Percentiles rank a stretch among this genome's conserved stretches.
phyloP scores from a whole-genome alignment of 345 rosid species.

The Eucalyptus regnans region DNA sequence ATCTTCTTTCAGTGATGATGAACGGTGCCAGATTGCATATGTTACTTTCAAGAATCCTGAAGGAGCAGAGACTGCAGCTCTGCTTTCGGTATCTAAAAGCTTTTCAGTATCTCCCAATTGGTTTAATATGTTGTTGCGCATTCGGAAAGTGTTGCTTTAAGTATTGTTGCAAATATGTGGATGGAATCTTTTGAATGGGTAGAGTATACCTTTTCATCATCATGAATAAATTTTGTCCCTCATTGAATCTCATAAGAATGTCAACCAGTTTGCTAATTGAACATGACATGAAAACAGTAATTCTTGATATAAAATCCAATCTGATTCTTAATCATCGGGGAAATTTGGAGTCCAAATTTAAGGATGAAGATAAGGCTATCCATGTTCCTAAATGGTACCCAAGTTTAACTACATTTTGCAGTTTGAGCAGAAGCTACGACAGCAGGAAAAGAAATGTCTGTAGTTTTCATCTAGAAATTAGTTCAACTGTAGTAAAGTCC shows the following conservation, averaged over 20 bases:
- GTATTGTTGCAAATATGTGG: background rate
- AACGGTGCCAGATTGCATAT: slow-evolving; percentile 57
- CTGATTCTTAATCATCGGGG: background rate
- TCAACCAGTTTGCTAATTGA: background rate
- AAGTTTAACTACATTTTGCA: background rate
- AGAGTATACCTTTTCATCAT: background rate
- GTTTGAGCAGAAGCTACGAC: background rate
- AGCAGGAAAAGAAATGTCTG: background rate
- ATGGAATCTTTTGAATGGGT: background rate
- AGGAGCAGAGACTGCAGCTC: slow-evolving; percentile 91
- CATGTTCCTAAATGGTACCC: background rate
- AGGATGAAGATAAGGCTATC: background rate
- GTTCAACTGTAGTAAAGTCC: background rate
- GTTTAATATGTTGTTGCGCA: background rate
- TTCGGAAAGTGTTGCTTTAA: background rate
- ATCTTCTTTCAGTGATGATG: slow-evolving; percentile 25
- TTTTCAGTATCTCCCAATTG: background rate
- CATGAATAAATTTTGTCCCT: background rate
- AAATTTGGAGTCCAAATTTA: background rate
- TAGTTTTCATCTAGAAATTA: background rate
- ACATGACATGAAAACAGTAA: background rate
- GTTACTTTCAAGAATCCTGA: slow-evolving; percentile 83
- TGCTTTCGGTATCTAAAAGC: slow-evolving; percentile 57
- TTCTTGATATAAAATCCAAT: background rate
- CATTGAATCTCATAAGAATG: background rate